These are phyloP conservation scores for Clonostachys byssicola DNA, from an alignment of 2,329 filamentous ascomycete species.

Conservation along the genomic window DNA sequence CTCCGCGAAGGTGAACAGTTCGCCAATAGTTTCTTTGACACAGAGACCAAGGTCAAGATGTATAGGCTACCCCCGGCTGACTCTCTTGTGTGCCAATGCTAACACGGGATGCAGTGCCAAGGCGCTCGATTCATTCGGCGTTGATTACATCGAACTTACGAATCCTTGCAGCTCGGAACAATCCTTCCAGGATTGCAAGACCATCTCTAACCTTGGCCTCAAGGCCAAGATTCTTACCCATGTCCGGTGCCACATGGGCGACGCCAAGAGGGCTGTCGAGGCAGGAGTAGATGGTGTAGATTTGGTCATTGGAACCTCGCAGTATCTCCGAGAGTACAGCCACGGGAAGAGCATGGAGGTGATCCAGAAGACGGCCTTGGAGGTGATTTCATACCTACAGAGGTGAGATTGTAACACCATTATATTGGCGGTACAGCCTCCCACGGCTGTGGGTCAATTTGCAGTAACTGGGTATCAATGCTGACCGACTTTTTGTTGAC, in stretches of 20 bases:
- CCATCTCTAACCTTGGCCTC: constrained; percentile 90
- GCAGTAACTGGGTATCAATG: too few relatives aligned
- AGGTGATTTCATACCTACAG: constrained; percentile 84
- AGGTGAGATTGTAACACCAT: constrained; percentile 21
- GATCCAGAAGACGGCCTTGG: constrained; percentile 66
- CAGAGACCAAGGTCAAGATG: constrained; percentile 6
- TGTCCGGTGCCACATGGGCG: constrained; percentile 14
- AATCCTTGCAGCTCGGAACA: constrained; percentile 81
- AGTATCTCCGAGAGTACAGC: constrained; percentile 74
- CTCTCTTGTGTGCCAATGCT: not conserved
- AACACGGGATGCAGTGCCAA: not conserved
- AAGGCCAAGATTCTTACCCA: constrained; percentile 34
- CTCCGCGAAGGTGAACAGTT: constrained; percentile 79
- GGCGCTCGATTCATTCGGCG: constrained; percentile 31
- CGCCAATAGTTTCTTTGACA: constrained; percentile 66
- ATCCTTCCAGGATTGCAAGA: constrained; percentile 80
- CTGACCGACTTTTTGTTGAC: not conserved
- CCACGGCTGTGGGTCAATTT: too few relatives aligned
- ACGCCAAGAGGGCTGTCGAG: constrained; percentile 11
- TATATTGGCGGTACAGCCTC: too few relatives aligned
- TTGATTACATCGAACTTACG: constrained; percentile 83
- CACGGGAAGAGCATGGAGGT: constrained; percentile 87
- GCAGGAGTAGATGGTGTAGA: constrained; percentile 73
- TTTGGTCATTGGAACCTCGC: constrained; percentile 79
- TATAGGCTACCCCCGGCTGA: not conserved